Evolutionary conservation across 1,284 basidiomycete genomes (phyloP), one percentile per base, ranked within the genome.

Genomic region (Melampsora larici-populina): DNA sequence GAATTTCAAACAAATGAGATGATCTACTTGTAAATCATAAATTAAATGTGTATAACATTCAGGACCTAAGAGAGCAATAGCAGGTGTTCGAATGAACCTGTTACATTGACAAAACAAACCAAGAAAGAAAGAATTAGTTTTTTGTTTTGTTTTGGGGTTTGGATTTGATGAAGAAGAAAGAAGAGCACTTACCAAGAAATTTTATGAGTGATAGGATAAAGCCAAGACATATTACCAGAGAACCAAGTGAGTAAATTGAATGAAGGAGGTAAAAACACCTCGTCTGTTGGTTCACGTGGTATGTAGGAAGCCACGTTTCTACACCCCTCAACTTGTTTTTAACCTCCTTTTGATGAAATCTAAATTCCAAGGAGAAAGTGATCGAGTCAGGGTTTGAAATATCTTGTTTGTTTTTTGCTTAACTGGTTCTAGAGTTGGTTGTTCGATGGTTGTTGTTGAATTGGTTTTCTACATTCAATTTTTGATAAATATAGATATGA

Each of bases 11-110:
- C 96, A 99, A 79, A 90, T 87, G 9, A 89, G 86, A 83, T 96
- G 90, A n/a, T 85, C 85, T 21, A 97, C 81, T 84, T 97, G 86
- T 78, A 96, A 88, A 84, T 98, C 89, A 86, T 93, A 93, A 58
- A 99, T 89, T 21, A 99, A 89, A 71, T 91, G 90, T 33, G 88
- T 88, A 86, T 97, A 99, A 85, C 96, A 99, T 88, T 92, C 71
- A 29, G 71, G 24, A 46, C 71, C 71, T 18, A 74, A 31, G 31
- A 74, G 60, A 13, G 60, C 71, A 26, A 74, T 48, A 51, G 71
- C 63, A 33, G 71, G 71, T 2, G 71, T 66, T 7, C 71, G 40
- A 21, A 74, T 74, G 31, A 74, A 74, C 63, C 71, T 74, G 46
- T 49, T 17, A 7, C 13, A n/a, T n/a, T n/a, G n/a, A n/a, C n/a